Base-by-base conservation (phyloP, 305 asterid genomes). In the Fraxinus paxiana region DNA sequence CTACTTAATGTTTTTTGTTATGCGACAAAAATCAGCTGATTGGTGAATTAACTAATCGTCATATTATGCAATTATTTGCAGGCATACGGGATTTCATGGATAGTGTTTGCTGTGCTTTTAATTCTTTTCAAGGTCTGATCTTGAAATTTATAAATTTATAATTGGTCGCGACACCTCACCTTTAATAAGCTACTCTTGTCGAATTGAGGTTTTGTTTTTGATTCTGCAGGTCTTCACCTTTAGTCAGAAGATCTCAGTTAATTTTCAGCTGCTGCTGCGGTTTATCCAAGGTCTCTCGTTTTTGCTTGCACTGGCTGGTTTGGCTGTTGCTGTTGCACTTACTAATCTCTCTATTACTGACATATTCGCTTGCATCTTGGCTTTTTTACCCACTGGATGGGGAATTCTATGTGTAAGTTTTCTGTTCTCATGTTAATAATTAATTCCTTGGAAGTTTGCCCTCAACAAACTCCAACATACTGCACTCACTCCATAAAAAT, bases 311-410 rank as follows among this genome's bases (percentile, higher is more conserved):
- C 74, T 94, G 81, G 96, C 97, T 86, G 98, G 98, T 46, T 73
- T 96, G 85, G 84, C 85, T 72, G 92, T 87, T 35, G 98, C 99
- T 17, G 84, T 96, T 79, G 93, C 75, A 48, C 37, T 92, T 5
- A 96, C 98, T 2, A 2, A 74, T 0, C 93, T 96, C 77, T 67
- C 93, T 76, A 88, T 96, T 73, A 3, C 91, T 8, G 99, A 96
- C 83, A 83, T 96, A 88, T 92, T 96, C 78, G 97, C 99, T 65
- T 87, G 91, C 88, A 83, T 94, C 89, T 86, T 96, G 87, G 99
- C 99, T 82, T 96, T 96, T 87, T 86, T 96, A 72, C 99, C 99
- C 85, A 96, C 99, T 65, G 99, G 99, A 37, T 96, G 98, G 98
- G 99, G 93, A 83, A 91, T 96, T 81, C 98, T 96, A 18, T 92